Evolutionary conservation across 805 yeast species (phyloP), one percentile per base, ranked within the genome.

Genomic region (Ogataea methanolica): DNA sequence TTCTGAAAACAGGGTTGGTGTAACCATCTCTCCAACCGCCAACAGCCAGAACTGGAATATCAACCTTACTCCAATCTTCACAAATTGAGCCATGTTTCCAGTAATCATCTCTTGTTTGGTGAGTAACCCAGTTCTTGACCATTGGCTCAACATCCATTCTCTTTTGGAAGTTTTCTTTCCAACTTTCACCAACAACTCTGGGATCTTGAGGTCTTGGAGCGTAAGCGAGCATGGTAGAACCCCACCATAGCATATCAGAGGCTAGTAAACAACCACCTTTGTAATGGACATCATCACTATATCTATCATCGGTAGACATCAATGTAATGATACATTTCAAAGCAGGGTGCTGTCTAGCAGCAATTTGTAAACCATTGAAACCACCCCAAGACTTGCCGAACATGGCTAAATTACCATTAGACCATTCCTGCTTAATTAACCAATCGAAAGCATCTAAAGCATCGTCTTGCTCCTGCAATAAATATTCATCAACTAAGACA

Each of bases 301-400:
- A 73, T 57, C 76, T 59, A 48, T 73, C 76, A 54, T 73, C 78
- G 1, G 78, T 73, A 12, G 76, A 72, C 71, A 70, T 70, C 23
- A 73, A 57, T 0, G 76, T 68, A 48, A 73, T 71, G 43, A 71
- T 66, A 0, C 73, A 57, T 50, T 72, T 73, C 54, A 73, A 56
- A 26, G 74, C 74, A 3, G 76, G 76, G 51, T 73, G 78, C 49
- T 71, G 73, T 58, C 74, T 64, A 6, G 73, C 73, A 12, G 77
- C 76, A 22, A 73, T 58, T 52, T 73, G 78, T 33, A 73, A 58
- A 7, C 75, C 72, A 50, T 73, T 73, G 58, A 73, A 73, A 1
- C 77, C 77, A 44, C 74, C 76, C 78, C 78, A 73, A 1, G 76
- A 72, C 54, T 73, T 73, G 35, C 77, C 78, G 61, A 73, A 71